phyloP scores from a whole-genome alignment of 345 rosid genomes.

The Cardiospermum halicacabum region DNA sequence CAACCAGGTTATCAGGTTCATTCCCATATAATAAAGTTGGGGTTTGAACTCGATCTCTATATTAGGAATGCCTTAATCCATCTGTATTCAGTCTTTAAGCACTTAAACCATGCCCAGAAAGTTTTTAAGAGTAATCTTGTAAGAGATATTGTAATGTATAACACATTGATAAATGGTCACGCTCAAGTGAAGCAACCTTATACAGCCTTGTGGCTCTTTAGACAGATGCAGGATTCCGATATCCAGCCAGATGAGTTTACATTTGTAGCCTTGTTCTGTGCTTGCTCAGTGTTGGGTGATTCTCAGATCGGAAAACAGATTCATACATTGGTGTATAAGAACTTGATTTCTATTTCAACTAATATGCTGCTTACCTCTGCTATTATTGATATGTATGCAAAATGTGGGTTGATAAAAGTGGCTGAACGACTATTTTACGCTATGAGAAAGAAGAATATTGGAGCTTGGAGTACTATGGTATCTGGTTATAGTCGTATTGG shows the following conservation, averaged over 20 bases:
- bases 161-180: slow-evolving; percentile 33
- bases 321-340: slow-evolving; percentile 29
- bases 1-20: slow-evolving; percentile 32
- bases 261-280: slow-evolving; percentile 33
- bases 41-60: slow-evolving; percentile 31
- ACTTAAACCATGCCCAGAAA: slow-evolving; percentile 22
- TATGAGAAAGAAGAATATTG: slow-evolving; percentile 10
- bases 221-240: slow-evolving; percentile 23
- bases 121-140: slow-evolving; percentile 30
- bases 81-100: slow-evolving; percentile 19
- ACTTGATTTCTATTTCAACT: slow-evolving; percentile 17
- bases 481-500: slow-evolving; percentile 40
- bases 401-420: slow-evolving; percentile 31
- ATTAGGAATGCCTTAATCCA: slow-evolving; percentile 36
- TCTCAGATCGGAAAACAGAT: slow-evolving; percentile 27
- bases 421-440: slow-evolving; percentile 26
- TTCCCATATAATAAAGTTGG: slow-evolving; percentile 23
- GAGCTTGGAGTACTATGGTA: slow-evolving; percentile 41
- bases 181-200: slow-evolving; percentile 14
- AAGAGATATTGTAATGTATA: slow-evolving; percentile 37
- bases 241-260: slow-evolving; percentile 35
- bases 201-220: slow-evolving; percentile 14
- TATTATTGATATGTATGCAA: slow-evolving; percentile 31
- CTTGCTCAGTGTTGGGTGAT: slow-evolving; percentile 22
- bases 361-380: slow-evolving; percentile 25